Conservation (phyloP, 306 rosid species). For the Rosa rugosa region DNA sequence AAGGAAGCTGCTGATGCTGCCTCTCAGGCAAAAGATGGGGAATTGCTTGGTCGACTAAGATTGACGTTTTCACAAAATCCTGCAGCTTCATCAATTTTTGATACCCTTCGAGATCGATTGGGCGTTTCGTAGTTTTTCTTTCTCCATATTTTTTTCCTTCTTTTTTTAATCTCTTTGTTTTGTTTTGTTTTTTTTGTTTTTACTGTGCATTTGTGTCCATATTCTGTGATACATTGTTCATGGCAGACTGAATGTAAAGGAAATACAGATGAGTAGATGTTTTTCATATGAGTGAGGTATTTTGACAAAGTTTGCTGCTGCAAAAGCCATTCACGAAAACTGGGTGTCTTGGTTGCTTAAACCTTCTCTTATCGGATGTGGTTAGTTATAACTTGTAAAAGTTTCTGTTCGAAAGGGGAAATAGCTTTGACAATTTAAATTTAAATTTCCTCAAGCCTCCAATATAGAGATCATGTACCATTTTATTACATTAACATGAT, state of each 20-base stretch:
- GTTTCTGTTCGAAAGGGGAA: neutral
- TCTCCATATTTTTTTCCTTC: neutral
- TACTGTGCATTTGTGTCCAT: constrained; percentile 33
- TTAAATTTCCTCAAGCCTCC: neutral
- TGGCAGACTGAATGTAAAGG: constrained; percentile 29
- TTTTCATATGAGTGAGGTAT: neutral
- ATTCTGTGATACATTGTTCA: constrained; percentile 29
- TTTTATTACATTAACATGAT: neutral
- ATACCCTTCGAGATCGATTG: constrained; percentile 79
- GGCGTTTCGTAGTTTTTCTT: constrained; percentile 54
- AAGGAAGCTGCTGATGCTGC: constrained; percentile 99
- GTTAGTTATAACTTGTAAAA: neutral
- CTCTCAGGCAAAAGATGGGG: constrained; percentile 91
- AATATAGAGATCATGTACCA: neutral
- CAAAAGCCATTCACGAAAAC: neutral
- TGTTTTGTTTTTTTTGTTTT: neutral
- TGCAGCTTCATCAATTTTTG: constrained; percentile 77
- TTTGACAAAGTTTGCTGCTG: neutral
- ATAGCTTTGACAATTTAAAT: neutral
- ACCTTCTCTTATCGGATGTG: neutral
- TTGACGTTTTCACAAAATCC: constrained; percentile 77
- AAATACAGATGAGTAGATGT: neutral
- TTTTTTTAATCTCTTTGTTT: neutral
- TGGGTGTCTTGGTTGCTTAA: neutral
- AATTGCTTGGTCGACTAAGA: constrained; percentile 87